A percentile compares a stretch with the other conserved stretches of the same genome.
These are phyloP conservation scores for Cronartium ribicola DNA, from an alignment of 1,284 basidiomycete species.

Conservation along the genomic window DNA sequence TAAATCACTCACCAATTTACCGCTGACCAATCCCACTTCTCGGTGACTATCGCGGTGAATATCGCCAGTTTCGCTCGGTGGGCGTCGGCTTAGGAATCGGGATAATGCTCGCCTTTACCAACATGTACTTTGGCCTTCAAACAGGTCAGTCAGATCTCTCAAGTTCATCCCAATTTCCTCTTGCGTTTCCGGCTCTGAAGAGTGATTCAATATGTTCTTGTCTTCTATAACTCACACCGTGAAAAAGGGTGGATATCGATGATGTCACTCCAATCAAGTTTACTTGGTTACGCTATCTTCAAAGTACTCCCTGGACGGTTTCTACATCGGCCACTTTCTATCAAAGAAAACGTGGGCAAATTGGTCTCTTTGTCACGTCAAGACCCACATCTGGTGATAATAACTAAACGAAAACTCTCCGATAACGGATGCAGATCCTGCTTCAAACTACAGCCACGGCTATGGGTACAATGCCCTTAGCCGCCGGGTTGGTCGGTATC, in stretches of 20 bases:
- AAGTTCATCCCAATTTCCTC: not conserved
- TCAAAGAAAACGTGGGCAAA: slow-evolving; percentile 31
- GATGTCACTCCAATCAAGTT: slow-evolving; percentile 51
- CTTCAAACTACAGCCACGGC: slow-evolving; percentile 93
- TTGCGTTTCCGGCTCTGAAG: not conserved
- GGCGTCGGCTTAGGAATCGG: slow-evolving; percentile 64
- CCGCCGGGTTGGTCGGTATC: slow-evolving; percentile 91
- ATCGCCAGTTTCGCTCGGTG: slow-evolving; percentile 55
- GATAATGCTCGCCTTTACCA: slow-evolving; percentile 69
- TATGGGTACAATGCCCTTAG: slow-evolving; percentile 73
- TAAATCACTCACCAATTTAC: not conserved
- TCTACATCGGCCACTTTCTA: slow-evolving; percentile 48
- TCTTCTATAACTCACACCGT: not conserved
- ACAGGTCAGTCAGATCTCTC: slow-evolving; percentile 67
- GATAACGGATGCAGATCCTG: slow-evolving; percentile 56
- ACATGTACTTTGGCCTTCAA: slow-evolving; percentile 70
- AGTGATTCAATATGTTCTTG: slow-evolving; percentile 54
- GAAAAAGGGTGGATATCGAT: slow-evolving; percentile 38
- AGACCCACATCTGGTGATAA: not conserved
- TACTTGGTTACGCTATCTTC: slow-evolving; percentile 85
- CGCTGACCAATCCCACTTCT: not conserved
- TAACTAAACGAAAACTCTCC: not conserved
- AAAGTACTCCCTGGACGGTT: slow-evolving; percentile 60
- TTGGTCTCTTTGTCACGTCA: not conserved
- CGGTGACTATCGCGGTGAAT: slow-evolving; percentile 8